Percentiles rank a stretch among this genome's conserved stretches.
Conservation (phyloP, 352 stramenopile species). For the Pythium utonaiense region DNA sequence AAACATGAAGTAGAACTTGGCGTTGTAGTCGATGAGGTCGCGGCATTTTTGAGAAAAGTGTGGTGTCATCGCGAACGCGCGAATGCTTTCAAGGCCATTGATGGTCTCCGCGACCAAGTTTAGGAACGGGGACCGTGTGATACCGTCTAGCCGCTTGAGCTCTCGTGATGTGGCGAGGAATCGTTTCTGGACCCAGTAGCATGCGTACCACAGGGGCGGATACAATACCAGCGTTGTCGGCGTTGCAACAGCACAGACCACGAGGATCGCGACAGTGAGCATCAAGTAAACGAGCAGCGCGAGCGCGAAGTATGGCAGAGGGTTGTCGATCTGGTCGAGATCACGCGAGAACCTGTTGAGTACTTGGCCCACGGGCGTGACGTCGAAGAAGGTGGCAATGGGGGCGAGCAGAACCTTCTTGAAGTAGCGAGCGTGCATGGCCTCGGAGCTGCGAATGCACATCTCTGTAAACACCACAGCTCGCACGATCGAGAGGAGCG, state of each 20-base stretch:
- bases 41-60: slow-evolving; percentile 51
- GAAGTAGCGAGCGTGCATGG: slow-evolving; percentile 19
- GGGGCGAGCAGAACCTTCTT: slow-evolving; percentile 55
- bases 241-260: slow-evolving; percentile 46
- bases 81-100: slow-evolving; percentile 94
- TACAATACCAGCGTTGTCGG: slow-evolving; percentile 67
- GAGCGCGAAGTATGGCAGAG: slow-evolving; percentile 39
- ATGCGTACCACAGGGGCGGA: slow-evolving; percentile 56
- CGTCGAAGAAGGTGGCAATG: slow-evolving; percentile 81
- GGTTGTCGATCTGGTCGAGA: slow-evolving; percentile 72
- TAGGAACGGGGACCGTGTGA: slow-evolving; percentile 93
- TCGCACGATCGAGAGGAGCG: slow-evolving; percentile 22
- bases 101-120: slow-evolving; percentile 94
- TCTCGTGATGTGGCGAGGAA: slow-evolving; percentile 91
- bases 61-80: slow-evolving; percentile 55
- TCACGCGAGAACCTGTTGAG: slow-evolving; percentile 83
- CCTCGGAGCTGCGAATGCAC: slow-evolving; percentile 58
- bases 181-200: slow-evolving; percentile 85
- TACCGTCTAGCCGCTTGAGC: slow-evolving; percentile 94
- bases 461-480: slow-evolving; percentile 45
- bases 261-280: slow-evolving; percentile 64
- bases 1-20: slow-evolving; percentile 73
- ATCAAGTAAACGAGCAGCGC: slow-evolving; percentile 35
- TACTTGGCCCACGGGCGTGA: slow-evolving; percentile 71
- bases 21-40: slow-evolving; percentile 57